Evolutionary conservation across 1,284 basidiomycete species (phyloP).

Genomic region (Ceratorhiza oryzae-sativae): DNA sequence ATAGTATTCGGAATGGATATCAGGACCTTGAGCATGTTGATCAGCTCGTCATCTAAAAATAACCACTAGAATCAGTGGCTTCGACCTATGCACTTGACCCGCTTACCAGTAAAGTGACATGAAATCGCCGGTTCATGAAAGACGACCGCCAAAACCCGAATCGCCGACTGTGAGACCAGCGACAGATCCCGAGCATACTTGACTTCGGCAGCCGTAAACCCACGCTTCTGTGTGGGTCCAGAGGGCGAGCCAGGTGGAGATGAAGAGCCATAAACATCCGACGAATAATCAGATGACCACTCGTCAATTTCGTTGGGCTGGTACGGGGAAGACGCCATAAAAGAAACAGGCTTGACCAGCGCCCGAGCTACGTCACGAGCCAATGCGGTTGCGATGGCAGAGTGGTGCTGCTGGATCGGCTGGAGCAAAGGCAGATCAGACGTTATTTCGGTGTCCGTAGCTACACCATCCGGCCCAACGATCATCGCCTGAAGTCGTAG

Average conservation of each 20-base stretch:
- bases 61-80: not conserved
- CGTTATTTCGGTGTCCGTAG: constrained; percentile 16
- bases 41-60: constrained; percentile 62
- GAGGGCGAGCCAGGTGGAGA: constrained; percentile 54
- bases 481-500: constrained; percentile 54
- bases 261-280: constrained; percentile 22
- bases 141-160: constrained; percentile 66
- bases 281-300: constrained; percentile 24
- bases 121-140: constrained; percentile 66
- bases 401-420: constrained; percentile 62
- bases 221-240: constrained; percentile 64
- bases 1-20: constrained; percentile 72
- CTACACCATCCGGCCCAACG: constrained; percentile 1
- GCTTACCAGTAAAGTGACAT: constrained; percentile 65
- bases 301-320: constrained; percentile 9
- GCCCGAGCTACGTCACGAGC: constrained; percentile 35
- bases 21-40: constrained; percentile 64
- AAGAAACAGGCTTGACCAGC: constrained; percentile 21
- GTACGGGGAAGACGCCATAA: constrained; percentile 16
- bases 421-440: constrained; percentile 45
- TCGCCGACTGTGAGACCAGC: constrained; percentile 68
- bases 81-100: constrained; percentile 27
- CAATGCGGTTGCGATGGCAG: constrained; percentile 24
- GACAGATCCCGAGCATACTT: constrained; percentile 78
- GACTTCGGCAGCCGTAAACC: constrained; percentile 75